Evolutionary conservation across 1,284 basidiomycete genomes (phyloP).

Genomic region (Meripilus lineatus): DNA sequence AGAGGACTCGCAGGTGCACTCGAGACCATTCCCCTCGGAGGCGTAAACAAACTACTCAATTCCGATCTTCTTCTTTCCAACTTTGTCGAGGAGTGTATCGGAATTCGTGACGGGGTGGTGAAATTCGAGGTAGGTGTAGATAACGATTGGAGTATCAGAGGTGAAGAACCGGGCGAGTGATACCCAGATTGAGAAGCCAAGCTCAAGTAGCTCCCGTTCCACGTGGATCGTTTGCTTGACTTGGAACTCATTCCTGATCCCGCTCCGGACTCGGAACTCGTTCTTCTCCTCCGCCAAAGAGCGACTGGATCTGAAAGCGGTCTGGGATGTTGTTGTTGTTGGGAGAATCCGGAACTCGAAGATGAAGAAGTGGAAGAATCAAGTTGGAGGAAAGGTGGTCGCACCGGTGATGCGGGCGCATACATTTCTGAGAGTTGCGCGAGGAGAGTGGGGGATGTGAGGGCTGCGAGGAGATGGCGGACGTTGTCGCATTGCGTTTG

Average conservation of each 20-base stretch:
- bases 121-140: not conserved
- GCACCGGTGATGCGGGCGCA: slow-evolving; percentile 64
- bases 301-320: slow-evolving; percentile 39
- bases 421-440: slow-evolving; percentile 80
- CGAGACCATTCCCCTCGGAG: slow-evolving; percentile 18
- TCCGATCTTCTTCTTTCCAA: slow-evolving; percentile 52
- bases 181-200: slow-evolving; percentile 38
- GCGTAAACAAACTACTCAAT: slow-evolving; percentile 40
- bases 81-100: slow-evolving; percentile 34
- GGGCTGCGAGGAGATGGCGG: slow-evolving; percentile 67
- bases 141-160: slow-evolving; percentile 23
- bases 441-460: slow-evolving; percentile 63
- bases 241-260: slow-evolving; percentile 15
- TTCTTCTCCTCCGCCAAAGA: slow-evolving; percentile 20
- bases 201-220: slow-evolving; percentile 62
- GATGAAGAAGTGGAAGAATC: no score
- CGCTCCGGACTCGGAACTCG: slow-evolving; percentile 15
- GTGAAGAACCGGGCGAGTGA: slow-evolving; percentile 13
- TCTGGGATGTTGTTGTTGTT: slow-evolving; percentile 22
- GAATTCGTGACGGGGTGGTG: no score
- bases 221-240: slow-evolving; percentile 68
- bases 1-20: slow-evolving; percentile 50
- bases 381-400: slow-evolving; percentile 30
- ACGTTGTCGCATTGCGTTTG: slow-evolving; percentile 77
- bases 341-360: no score